phyloP scores from a whole-genome alignment of 225 moss, liverwort and hornwort species.

The Rhytidiadelphus loreus region DNA sequence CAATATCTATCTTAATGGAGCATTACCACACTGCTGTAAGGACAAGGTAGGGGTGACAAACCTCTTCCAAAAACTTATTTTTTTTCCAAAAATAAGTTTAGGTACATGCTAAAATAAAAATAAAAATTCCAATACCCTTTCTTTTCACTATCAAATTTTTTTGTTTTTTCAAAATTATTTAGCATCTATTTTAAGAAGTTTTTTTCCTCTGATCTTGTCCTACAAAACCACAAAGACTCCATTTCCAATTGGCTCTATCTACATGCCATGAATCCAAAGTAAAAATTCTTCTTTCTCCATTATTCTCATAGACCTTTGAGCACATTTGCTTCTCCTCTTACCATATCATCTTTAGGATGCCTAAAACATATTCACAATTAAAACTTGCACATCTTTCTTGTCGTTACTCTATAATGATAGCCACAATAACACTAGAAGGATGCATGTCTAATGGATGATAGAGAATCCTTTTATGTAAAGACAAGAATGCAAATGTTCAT shows the following conservation, averaged over 20 bases:
- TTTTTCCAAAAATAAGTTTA: too few relatives aligned
- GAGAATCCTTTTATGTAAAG: too few relatives aligned
- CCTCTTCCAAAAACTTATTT: rapidly evolving
- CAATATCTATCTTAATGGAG: rapidly evolving
- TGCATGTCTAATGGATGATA: not conserved
- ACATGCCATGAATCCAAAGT: not conserved
- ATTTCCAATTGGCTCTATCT: not conserved
- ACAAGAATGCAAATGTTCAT: too few relatives aligned
- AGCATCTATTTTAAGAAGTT: too few relatives aligned
- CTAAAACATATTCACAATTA: not conserved
- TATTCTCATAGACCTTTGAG: not conserved
- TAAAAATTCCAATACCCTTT: too few relatives aligned
- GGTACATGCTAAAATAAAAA: too few relatives aligned
- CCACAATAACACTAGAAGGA: not conserved
- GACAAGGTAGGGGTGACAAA: rapidly evolving
- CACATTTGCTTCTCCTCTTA: too few relatives aligned
- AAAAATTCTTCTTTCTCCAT: not conserved
- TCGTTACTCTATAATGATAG: not conserved
- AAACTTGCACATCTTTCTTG: not conserved
- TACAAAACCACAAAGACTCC: too few relatives aligned
- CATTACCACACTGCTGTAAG: rapidly evolving
- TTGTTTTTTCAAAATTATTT: too few relatives aligned
- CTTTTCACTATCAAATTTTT: too few relatives aligned
- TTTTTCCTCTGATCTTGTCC: too few relatives aligned
- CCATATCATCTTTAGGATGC: not conserved